phyloP scores from a whole-genome alignment of 768 basidiomycete species.

The Collybiopsis luxurians region DNA sequence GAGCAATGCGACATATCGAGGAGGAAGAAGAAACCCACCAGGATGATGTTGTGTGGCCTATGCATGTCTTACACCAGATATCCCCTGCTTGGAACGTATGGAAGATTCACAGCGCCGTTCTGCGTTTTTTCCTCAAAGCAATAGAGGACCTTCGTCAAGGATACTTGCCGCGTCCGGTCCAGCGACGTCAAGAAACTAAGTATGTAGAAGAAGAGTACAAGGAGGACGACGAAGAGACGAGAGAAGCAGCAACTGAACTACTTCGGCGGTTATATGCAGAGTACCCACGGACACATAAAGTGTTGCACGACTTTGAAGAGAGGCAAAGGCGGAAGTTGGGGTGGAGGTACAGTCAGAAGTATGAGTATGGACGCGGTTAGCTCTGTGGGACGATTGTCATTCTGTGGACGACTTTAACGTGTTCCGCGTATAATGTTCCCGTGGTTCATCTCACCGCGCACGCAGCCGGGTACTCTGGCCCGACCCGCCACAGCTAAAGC shows the following conservation, averaged over 20 bases:
- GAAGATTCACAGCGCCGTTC: conserved; percentile 55
- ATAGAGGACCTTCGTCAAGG: conserved; percentile 51
- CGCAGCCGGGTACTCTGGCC: too few relatives aligned
- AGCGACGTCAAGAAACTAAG: conserved; percentile 20
- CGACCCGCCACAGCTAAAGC: too few relatives aligned
- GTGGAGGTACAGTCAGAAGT: neutral
- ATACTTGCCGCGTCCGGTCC: conserved; percentile 41
- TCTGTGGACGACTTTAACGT: too few relatives aligned
- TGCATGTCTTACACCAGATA: conserved; percentile 60
- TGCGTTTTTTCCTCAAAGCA: conserved; percentile 45
- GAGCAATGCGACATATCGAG: conserved; percentile 7
- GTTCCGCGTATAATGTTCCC: too few relatives aligned
- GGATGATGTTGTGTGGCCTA: conserved; percentile 54
- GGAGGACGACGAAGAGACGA: conserved; percentile 20
- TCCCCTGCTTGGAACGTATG: conserved; percentile 64
- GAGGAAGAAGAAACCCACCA: conserved; percentile 12
- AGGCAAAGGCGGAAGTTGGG: neutral
- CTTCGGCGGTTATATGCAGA: conserved; percentile 44
- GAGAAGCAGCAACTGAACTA: conserved; percentile 33
- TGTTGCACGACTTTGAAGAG: conserved; percentile 17
- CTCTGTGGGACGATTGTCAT: too few relatives aligned
- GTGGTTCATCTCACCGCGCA: too few relatives aligned
- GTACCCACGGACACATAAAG: conserved; percentile 46
- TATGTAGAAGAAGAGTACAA: conserved; percentile 21
- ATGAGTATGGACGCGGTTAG: neutral